A percentile compares a stretch with the other conserved stretches of the same genome.
These are phyloP conservation scores for Deakozyma indianensis DNA, from an alignment of 805 yeast genomes.

Conservation along the genomic window DNA sequence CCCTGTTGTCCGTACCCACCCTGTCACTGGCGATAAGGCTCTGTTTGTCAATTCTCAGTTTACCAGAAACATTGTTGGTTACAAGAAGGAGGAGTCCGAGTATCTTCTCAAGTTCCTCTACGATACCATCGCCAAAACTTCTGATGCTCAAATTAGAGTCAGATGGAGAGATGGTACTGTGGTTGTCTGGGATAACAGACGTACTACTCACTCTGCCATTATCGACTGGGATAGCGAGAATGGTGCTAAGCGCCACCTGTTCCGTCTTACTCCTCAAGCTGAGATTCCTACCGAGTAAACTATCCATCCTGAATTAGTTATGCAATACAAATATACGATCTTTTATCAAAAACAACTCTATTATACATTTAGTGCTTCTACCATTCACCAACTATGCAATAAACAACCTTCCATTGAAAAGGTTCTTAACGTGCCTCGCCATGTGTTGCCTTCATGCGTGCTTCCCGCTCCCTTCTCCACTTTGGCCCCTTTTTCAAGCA, in stretches of 20 bases:
- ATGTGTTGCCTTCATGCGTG: too few species aligned
- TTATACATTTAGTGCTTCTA: too few species aligned
- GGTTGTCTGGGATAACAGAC: constrained; percentile 49
- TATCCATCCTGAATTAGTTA: too few species aligned
- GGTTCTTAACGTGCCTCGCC: too few species aligned
- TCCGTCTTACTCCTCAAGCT: background rate
- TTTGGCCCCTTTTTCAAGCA: background rate
- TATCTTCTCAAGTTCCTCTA: constrained; percentile 33
- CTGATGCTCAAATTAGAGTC: constrained; percentile 41
- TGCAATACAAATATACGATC: too few species aligned
- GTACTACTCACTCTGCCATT: constrained; percentile 39
- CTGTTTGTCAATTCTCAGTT: constrained; percentile 37
- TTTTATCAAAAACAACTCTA: too few species aligned
- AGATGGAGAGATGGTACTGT: constrained; percentile 39
- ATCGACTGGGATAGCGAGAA: constrained; percentile 21
- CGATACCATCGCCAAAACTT: constrained; percentile 33
- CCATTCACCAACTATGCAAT: too few species aligned
- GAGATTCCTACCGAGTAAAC: too few species aligned
- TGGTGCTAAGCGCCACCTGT: constrained; percentile 1
- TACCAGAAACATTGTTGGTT: constrained; percentile 38
- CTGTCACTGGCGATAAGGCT: constrained; percentile 50
- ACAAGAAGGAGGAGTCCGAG: constrained; percentile 36
- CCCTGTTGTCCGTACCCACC: constrained; percentile 50
- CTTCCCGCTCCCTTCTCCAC: too few species aligned
- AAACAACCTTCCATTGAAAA: too few species aligned